Base-by-base conservation (phyloP, 169 alveolate species). In the Cryptosporidium ryanae region DNA sequence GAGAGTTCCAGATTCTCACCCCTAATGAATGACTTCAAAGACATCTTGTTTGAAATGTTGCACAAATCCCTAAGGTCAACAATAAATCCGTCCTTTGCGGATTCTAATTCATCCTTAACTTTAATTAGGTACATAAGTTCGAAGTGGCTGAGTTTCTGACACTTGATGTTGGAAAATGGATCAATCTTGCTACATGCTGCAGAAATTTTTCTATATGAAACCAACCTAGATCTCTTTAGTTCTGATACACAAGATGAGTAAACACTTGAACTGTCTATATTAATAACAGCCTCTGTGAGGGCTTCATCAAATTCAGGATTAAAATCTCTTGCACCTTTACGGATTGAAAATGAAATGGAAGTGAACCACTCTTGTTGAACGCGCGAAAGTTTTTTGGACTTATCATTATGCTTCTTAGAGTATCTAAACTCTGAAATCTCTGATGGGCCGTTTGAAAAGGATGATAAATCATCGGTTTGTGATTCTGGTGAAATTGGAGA, bases 151-250 rank as follows among this genome's bases (percentile, higher is more conserved):
- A 76, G 64, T 55, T 61, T 76, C 71, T 76, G 87, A 23, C 87
- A 76, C 29, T 43, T 61, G 13, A 1, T 52, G 27, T 59, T 17
- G n/a, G 87, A 76, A 49, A 76, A 76, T 44, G 87, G 87, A 59
- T 76, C 87, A 13, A 76, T 76, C 87, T 76, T 76, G 49, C 71
- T 61, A 46, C 87, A 76, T n/a, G 71, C 71, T 18, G 29, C 68
- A 57, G 49, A 1, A 12, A 59, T 43, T 76, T 38, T 76, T 76
- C 83, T 68, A 50, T 68, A 65, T 2, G 83, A 68, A 52, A 12
- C 63, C 1, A 52, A 52, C 15, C 25, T 13, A 25, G 43, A 32
- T n/a, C 21, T 68, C 27, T 52, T 50, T 2, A 68, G 38, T 32
- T 68, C 83, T n/a, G 66, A 27, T 12, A 68, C 66, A 55, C 83